Conservation (phyloP, 1,139 yeast species). For the Pichia sp. region DNA sequence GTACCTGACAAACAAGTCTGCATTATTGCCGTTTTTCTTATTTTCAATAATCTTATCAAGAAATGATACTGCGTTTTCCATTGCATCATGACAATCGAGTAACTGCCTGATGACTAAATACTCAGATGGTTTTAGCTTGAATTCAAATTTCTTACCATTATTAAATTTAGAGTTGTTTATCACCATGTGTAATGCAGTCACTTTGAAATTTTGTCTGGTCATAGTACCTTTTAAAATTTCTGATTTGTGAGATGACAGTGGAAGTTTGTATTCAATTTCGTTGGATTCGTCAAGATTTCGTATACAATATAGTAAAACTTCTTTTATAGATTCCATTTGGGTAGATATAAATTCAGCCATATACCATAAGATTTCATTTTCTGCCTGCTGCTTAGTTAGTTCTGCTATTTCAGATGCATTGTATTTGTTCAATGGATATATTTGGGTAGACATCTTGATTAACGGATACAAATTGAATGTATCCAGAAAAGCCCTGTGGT, state of each 20-base stretch:
- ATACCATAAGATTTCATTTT: constrained; percentile 27
- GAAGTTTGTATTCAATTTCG: constrained; percentile 25
- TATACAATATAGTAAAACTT: constrained; percentile 23
- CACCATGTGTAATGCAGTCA: constrained; percentile 23
- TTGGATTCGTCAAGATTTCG: constrained; percentile 24
- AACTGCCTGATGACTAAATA: constrained; percentile 26
- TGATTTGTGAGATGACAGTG: constrained; percentile 30
- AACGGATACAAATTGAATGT: not conserved
- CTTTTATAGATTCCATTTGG: constrained; percentile 27
- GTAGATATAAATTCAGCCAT: constrained; percentile 26
- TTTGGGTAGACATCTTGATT: constrained; percentile 22
- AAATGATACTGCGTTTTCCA: constrained; percentile 24
- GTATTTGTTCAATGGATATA: constrained; percentile 12
- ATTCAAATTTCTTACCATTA: constrained; percentile 20
- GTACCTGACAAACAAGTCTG: constrained; percentile 19
- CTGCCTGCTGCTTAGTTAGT: constrained; percentile 10
- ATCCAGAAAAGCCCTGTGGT: not conserved
- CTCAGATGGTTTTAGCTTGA: constrained; percentile 20
- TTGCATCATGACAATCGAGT: constrained; percentile 29
- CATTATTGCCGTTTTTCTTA: constrained; percentile 3
- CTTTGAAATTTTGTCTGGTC: constrained; percentile 25
- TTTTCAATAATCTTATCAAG: constrained; percentile 23
- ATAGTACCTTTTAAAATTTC: constrained; percentile 30
- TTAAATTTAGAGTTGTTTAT: constrained; percentile 24
- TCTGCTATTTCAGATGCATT: constrained; percentile 6